Base-by-base conservation (phyloP, 441 rosid species). In the Adansonia gregorii region DNA sequence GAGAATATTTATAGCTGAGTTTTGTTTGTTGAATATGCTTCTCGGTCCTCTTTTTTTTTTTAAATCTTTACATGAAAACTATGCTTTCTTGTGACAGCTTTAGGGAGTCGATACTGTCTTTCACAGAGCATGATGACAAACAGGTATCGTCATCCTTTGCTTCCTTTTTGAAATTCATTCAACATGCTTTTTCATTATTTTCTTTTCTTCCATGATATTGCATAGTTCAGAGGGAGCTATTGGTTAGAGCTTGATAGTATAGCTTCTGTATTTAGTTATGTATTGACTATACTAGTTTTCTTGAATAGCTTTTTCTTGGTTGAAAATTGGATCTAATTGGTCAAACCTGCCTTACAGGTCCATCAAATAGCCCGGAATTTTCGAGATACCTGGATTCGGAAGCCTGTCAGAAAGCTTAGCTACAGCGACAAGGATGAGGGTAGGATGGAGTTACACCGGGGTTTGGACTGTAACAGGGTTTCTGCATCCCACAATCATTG, bases 281-380 rank as follows among this genome's bases (percentile, higher is more conserved):
- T 56, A 20, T n/a, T 27, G 54, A 51, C 17, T 41, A 51, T 0
- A 3, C 17, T 71, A 60, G 10, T 1, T 46, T 48, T 59, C 17
- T 15, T 77, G 43, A 69, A 14, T 46, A 46, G 6, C 9, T 39
- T 39, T 64, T 71, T 54, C 66, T 60, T 72, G 35, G n/a, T 45
- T 52, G 72, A 70, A 55, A 49, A 58, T 10, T 4, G 51, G 65
- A 72, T 76, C 39, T 67, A 49, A 80, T 63, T 65, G 55, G 43
- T 69, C 55, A 51, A 22, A 56, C 58, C 19, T 67, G 74, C 70
- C 54, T 67, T 78, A 68, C 88, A 96, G 99, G 98, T 96, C 88
- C 98, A 96, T 85, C 97, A 91, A 88, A 94, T 89, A 82, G 98
- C 99, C 22, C 88, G 99, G 14, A 89, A 83, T 83, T 96, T 96